phyloP scores from a whole-genome alignment of 1,284 basidiomycete genomes.

The Apiotrichum brassicae region DNA sequence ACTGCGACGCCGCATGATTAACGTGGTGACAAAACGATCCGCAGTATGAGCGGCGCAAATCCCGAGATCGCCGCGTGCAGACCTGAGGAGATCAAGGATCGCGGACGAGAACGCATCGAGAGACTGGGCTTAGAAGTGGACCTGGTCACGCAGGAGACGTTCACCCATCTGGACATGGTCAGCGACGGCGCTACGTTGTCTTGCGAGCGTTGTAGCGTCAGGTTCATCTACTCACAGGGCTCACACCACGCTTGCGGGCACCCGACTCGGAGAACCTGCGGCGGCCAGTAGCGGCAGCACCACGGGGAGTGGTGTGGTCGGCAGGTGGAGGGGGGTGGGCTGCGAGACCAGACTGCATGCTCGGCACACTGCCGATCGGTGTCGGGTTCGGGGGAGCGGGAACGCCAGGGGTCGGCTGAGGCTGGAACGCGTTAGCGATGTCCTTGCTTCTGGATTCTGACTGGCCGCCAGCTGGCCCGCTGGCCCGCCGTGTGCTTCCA shows the following conservation, averaged over 20 bases:
- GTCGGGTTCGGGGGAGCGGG: constrained; percentile 21
- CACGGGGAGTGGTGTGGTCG: neutral
- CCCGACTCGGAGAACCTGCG: constrained; percentile 32
- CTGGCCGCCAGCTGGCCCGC: no score
- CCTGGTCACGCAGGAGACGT: constrained; percentile 40
- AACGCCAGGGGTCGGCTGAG: constrained; percentile 1
- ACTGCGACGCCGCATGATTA: no score
- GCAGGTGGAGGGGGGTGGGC: constrained; percentile 14
- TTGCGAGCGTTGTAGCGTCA: no score
- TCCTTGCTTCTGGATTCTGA: no score
- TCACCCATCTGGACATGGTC: constrained; percentile 37
- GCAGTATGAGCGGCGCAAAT: no score
- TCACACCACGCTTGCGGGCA: constrained; percentile 36
- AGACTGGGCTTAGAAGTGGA: constrained; percentile 30
- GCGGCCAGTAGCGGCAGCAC: constrained; percentile 3
- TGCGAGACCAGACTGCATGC: constrained; percentile 3
- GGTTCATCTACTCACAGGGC: constrained; percentile 41
- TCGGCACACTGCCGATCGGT: constrained; percentile 9
- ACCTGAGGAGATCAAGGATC: no score
- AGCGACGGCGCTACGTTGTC: neutral
- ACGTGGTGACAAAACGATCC: neutral
- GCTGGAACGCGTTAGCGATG: neutral
- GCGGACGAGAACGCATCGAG: no score
- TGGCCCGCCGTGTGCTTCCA: no score
- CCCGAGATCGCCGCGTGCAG: no score